These are phyloP conservation scores for Monilinia vaccinii-corymbosi DNA, from an alignment of 2,329 filamentous ascomycete species.

Conservation along the genomic window DNA sequence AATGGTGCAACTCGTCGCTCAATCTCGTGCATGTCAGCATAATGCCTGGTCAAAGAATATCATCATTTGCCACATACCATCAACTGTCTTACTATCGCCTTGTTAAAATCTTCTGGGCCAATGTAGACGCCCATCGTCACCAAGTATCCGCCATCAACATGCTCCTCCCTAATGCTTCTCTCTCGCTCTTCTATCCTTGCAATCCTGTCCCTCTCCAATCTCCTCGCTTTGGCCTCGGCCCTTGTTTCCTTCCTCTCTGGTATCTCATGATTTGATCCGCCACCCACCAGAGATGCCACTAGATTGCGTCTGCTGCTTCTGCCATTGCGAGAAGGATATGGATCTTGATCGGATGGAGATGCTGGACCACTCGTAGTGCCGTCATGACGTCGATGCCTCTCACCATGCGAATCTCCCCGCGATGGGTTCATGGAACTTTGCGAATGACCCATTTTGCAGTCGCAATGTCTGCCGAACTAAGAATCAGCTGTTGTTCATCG, in stretches of 20 bases:
- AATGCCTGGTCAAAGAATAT: not conserved
- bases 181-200: conserved; percentile 76
- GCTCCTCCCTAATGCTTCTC: conserved; percentile 80
- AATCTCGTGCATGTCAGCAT: conserved; percentile 49
- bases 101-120: conserved; percentile 87
- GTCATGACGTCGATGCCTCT: conserved; percentile 16
- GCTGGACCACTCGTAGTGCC: conserved; percentile 18
- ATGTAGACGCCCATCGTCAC: conserved; percentile 94
- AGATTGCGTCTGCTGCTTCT: conserved; percentile 28
- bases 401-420: conserved; percentile 23
- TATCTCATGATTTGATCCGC: conserved; percentile 20
- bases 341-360: conserved; percentile 19
- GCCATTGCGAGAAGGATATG: conserved; percentile 22
- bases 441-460: conserved; percentile 27
- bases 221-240: conserved; percentile 81
- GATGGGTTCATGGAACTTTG: conserved; percentile 23
- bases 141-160: conserved; percentile 87
- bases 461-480: conserved; percentile 18
- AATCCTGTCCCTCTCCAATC: conserved; percentile 70
- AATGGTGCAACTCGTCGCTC: conserved; percentile 89
- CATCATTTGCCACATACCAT: conserved; percentile 52
- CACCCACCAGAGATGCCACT: conserved; percentile 27
- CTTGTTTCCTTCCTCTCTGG: conserved; percentile 68
- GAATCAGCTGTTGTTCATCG: conserved; percentile 24
- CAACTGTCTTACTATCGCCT: conserved; percentile 75